Conservation (phyloP, 345 rosid species). For the Boechera divaricarpa region DNA sequence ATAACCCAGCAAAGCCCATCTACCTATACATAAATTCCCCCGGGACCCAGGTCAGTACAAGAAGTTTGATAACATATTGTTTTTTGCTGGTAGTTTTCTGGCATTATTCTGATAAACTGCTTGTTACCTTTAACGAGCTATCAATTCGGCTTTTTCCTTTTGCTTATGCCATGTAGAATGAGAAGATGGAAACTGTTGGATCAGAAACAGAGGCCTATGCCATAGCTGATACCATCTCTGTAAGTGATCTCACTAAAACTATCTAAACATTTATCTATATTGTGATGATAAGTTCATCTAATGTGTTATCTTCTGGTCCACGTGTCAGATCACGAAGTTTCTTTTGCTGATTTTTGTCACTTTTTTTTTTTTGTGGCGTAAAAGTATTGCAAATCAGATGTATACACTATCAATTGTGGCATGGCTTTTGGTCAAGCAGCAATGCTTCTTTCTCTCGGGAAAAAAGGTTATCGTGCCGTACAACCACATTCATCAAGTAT, state of each 20-base stretch:
- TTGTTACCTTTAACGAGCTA: background rate
- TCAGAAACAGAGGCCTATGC: constrained; percentile 94
- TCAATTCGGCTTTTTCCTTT: background rate
- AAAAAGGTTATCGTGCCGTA: constrained; percentile 74
- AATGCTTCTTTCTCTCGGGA: constrained; percentile 85
- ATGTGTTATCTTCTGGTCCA: constrained; percentile 14
- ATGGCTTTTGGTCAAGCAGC: constrained; percentile 97
- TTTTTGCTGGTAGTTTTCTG: constrained; percentile 2
- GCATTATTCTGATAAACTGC: background rate
- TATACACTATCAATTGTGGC: constrained; percentile 80
- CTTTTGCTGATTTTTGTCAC: constrained; percentile 11
- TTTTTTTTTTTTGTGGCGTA: constrained; percentile 29
- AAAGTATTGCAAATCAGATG: constrained; percentile 72
- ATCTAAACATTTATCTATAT: background rate
- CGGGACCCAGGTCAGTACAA: constrained; percentile 75
- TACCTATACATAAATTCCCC: constrained; percentile 82
- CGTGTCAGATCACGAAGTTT: background rate
- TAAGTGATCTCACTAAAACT: constrained; percentile 48
- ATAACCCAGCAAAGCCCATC: constrained; percentile 71
- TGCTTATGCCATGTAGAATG: constrained; percentile 60
- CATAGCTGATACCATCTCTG: constrained; percentile 81
- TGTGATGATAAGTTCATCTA: background rate
- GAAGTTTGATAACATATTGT: constrained; percentile 16
- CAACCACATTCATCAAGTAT: constrained; percentile 81
- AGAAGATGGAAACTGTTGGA: constrained; percentile 85